These are phyloP conservation scores for Ustilago tritici DNA, from an alignment of 1,284 basidiomycete genomes.

Conservation along the genomic window DNA sequence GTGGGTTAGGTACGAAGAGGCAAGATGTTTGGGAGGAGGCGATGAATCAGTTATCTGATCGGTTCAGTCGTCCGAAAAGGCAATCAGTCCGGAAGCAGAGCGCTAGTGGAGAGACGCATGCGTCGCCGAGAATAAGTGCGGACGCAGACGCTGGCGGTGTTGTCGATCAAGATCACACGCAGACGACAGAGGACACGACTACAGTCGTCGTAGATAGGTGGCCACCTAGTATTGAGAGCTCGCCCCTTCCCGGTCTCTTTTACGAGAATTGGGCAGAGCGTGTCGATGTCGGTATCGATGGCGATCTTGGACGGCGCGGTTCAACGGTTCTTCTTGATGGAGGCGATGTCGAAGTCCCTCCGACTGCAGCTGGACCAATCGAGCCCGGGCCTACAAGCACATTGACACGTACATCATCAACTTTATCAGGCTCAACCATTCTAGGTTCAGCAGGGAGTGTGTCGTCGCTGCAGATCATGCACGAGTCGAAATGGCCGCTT, in stretches of 20 bases:
- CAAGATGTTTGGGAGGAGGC: constrained; percentile 31
- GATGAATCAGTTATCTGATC: constrained; percentile 15
- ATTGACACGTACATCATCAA: neutral
- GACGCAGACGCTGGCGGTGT: neutral
- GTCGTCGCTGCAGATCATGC: constrained; percentile 2
- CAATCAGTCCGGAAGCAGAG: too few relatives aligned
- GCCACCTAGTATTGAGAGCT: constrained; percentile 2
- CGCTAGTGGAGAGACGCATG: too few relatives aligned
- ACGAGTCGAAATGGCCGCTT: constrained; percentile 11
- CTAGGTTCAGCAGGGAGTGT: constrained; percentile 6
- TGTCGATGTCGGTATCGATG: constrained; percentile 22
- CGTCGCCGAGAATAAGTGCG: neutral
- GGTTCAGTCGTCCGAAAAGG: neutral
- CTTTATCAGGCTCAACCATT: constrained; percentile 7
- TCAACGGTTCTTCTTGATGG: neutral
- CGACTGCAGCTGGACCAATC: neutral
- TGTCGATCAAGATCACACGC: neutral
- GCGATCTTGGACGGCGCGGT: constrained; percentile 25
- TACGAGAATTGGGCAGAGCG: constrained; percentile 32
- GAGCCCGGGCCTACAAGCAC: neutral
- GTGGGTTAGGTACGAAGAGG: neutral
- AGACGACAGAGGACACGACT: neutral
- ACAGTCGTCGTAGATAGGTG: neutral
- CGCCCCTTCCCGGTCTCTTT: constrained; percentile 25
- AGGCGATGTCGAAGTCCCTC: neutral